Base-by-base conservation (phyloP, 495 filamentous ascomycete genomes). In the Rusavskia elegans region DNA sequence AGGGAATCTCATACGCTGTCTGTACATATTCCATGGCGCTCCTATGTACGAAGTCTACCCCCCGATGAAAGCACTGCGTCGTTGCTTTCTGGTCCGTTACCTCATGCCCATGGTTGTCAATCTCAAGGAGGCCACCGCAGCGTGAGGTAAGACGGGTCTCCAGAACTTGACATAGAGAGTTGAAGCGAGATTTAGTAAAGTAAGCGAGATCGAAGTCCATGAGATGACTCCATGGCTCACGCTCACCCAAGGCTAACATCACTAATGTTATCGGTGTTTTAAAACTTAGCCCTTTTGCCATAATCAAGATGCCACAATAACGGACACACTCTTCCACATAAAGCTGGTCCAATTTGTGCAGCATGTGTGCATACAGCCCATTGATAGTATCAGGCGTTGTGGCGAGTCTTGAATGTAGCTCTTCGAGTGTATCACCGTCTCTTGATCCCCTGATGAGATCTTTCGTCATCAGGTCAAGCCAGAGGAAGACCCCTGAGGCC, bases 401-500 rank as follows among this genome's bases (percentile, higher is more conserved):
- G 10, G n/a, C 25, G 4, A 52, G 36, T 10, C 50, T 16, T 40
- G 9, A 19, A 8, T 5, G 39, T 16, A 52, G 50, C 19, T 41
- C 37, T 21, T 52, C 19, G 4, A 52, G 4, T 14, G 19, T 41
- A 5, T 52, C 38, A 13, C 39, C 7, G 37, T 41, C 20, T 1
- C 5, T 44, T 2, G 19, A 17, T 44, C 39, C 17, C 29, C n/a
- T 25, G 2, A 53, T 49, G 2, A 53, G 20, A 19, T 53, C 45
- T 27, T 27, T 53, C 3, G 11, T 53, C 10, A 53, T 37, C 23
- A 53, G 36, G 23, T 32, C 42, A 17, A 48, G 25, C 51, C 51
- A 53, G 16, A 53, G 42, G 32, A 53, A 53, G 14, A 53, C 44
- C 40, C 51, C 51, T 17, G n/a, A 17, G 21, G 51, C n/a, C 48